These are phyloP conservation scores for Gossypium australe DNA, from an alignment of 345 rosid species.

Conservation along the genomic window DNA sequence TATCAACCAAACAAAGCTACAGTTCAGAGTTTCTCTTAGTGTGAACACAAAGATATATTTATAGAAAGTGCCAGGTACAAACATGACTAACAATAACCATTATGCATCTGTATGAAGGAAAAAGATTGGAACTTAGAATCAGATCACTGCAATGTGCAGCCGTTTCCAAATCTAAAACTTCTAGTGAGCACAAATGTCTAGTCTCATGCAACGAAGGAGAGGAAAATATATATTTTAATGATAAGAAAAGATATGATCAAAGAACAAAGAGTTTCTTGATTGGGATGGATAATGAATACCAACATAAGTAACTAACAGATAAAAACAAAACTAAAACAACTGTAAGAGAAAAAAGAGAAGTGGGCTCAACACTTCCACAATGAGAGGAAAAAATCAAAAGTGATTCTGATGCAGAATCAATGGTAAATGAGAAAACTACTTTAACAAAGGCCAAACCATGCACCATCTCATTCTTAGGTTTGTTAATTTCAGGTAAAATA, in stretches of 20 bases:
- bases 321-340: neutral
- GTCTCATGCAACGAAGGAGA: neutral
- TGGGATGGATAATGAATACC: neutral
- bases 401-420: neutral
- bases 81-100: neutral
- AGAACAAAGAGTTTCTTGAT: neutral
- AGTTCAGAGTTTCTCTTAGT: neutral
- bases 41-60: neutral
- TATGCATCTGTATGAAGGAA: neutral
- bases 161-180: neutral
- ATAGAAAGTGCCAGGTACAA: neutral
- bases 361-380: neutral
- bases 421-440: neutral
- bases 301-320: neutral
- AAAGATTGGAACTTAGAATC: neutral
- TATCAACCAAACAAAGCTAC: neutral
- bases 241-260: neutral
- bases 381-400: neutral
- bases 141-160: neutral
- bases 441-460: neutral
- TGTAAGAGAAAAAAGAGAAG: neutral
- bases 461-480: conserved; percentile 2
- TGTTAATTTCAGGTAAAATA: conserved; percentile 1
- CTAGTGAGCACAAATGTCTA: neutral
- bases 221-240: neutral